Percentiles rank a stretch among this genome's conserved stretches.
Conservation (phyloP, 768 basidiomycete species). For the Termitomyces sp. region DNA sequence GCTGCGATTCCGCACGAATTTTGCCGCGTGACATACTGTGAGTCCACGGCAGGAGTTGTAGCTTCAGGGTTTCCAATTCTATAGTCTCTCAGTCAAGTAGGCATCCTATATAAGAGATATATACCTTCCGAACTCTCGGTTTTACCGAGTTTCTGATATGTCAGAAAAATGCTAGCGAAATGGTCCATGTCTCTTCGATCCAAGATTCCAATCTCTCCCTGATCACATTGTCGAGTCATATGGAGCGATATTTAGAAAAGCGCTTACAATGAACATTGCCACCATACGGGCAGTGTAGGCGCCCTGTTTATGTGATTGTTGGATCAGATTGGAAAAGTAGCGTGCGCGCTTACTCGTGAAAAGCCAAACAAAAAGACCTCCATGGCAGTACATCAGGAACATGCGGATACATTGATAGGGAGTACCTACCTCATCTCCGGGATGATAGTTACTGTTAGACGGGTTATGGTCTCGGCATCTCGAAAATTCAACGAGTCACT, state of each 20-base stretch:
- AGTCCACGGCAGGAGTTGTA: constrained; percentile 50
- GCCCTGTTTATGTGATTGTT: constrained; percentile 36
- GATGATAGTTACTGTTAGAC: constrained; percentile 54
- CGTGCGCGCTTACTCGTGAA: constrained; percentile 45
- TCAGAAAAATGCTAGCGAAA: constrained; percentile 58
- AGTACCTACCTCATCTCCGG: constrained; percentile 61
- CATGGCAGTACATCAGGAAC: background rate
- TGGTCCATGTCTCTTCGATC: constrained; percentile 68
- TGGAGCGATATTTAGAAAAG: background rate
- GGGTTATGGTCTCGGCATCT: background rate
- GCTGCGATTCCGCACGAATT: constrained; percentile 39
- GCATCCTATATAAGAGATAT: background rate
- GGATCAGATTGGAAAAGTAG: background rate
- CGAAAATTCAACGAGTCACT: constrained; percentile 19
- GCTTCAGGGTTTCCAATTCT: constrained; percentile 25
- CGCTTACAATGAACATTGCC: constrained; percentile 57
- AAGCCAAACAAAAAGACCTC: constrained; percentile 79
- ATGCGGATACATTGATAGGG: background rate
- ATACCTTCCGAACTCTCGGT: constrained; percentile 39
- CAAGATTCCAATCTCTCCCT: constrained; percentile 71
- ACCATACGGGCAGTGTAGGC: constrained; percentile 77
- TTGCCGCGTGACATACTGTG: constrained; percentile 47
- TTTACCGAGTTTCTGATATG: constrained; percentile 59
- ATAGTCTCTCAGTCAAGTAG: background rate
- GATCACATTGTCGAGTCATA: background rate